A percentile compares a stretch with the other conserved stretches of the same genome.
Evolutionary conservation across 2,329 filamentous ascomycete species (phyloP).

Genomic region (Ophiostoma perfectum): DNA sequence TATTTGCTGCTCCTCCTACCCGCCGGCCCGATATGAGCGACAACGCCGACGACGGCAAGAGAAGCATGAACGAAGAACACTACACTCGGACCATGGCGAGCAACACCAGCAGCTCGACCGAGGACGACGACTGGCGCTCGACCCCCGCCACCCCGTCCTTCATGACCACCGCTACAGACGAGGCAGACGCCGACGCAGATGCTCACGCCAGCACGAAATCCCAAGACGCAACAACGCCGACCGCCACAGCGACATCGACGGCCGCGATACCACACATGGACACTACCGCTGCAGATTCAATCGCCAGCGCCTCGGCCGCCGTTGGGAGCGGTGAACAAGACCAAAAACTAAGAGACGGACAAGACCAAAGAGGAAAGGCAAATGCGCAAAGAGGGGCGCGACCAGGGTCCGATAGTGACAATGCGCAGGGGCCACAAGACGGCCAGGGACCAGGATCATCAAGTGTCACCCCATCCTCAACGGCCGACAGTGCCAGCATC

Average conservation of each 20-base stretch:
- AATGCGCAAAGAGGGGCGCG: conserved; percentile 17
- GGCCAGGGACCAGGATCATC: background rate
- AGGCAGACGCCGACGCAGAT: background rate
- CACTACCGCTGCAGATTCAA: background rate
- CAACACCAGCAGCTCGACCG: conserved; percentile 16
- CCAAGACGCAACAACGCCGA: conserved; percentile 2
- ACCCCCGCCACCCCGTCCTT: conserved; percentile 15
- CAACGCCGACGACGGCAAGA: too few species aligned
- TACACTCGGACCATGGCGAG: conserved; percentile 2
- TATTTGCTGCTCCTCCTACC: background rate
- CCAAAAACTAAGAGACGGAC: conserved; percentile 1
- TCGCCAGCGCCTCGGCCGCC: background rate
- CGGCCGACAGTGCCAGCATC: background rate
- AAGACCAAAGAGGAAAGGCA: conserved; percentile 9
- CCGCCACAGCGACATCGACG: background rate
- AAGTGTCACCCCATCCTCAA: background rate
- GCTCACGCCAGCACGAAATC: background rate
- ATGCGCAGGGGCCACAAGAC: background rate
- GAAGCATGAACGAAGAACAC: background rate
- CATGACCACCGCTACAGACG: conserved; percentile 9
- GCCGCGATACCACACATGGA: conserved; percentile 1
- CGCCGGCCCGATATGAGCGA: too few species aligned
- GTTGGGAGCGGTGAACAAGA: conserved; percentile 10
- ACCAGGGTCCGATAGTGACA: conserved; percentile 12
- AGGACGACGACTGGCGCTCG: conserved; percentile 20